Percentiles rank a stretch among this genome's conserved stretches.
Conservation (phyloP, 2,329 filamentous ascomycete species). For the Aspergillus alliaceus region DNA sequence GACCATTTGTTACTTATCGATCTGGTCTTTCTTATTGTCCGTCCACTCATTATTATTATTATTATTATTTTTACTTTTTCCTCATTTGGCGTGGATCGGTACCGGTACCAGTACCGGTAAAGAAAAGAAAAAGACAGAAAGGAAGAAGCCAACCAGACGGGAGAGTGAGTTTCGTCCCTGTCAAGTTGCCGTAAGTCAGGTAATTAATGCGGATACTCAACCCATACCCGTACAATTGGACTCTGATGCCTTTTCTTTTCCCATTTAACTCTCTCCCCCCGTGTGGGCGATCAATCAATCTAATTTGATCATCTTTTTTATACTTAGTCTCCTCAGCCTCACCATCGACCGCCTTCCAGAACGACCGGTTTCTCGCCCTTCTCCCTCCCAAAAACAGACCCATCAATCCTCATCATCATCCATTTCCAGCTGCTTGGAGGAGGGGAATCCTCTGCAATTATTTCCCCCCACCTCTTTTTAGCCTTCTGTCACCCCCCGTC, state of each 20-base stretch:
- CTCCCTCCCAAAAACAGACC: background rate
- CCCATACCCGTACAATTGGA: background rate
- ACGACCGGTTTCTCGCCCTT: background rate
- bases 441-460: background rate
- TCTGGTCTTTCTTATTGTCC: background rate
- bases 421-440: background rate
- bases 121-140: background rate
- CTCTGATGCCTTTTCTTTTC: background rate
- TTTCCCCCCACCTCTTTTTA: background rate
- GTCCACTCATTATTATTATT: too few species aligned
- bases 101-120: background rate
- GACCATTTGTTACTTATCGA: background rate
- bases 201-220: background rate
- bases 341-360: conserved; percentile 31
- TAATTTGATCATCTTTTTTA: background rate
- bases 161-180: too few species aligned
- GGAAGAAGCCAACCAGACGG: background rate
- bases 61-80: too few species aligned
- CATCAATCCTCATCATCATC: background rate
- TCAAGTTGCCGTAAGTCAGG: background rate
- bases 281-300: conserved; percentile 1
- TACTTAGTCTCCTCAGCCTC: conserved; percentile 21
- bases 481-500: background rate
- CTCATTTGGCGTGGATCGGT: background rate
- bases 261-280: background rate